Evolutionary conservation across 139 green algal species (phyloP), one percentile per base, ranked within the genome.

Genomic region (Diplosphaera chodatii): DNA sequence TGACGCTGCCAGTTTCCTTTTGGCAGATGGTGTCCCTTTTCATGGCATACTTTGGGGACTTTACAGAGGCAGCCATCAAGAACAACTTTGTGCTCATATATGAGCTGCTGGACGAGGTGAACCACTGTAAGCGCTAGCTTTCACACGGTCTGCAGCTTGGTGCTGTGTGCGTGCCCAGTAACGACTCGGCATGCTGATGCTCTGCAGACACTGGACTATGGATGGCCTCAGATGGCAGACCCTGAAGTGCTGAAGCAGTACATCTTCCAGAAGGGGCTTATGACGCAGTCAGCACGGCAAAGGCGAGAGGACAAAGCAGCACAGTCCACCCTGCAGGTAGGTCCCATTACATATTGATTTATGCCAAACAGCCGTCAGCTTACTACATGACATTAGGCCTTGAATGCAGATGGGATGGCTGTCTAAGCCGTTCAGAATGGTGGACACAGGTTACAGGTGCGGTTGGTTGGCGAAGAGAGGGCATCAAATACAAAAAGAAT

Each of bases 21-120:
- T n/a, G n/a, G 77, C 88, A 93, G 86, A 63, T 95, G 28, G 91
- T 94, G 21, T 81, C 84, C 21, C 72, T 96, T 20, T 91, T 96
- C 73, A 86, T 85, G 64, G 83, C 83, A 4, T 98, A 98, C 82
- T 99, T 97, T 79, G 91, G 89, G 20, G 81, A 92, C 10, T 89
- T 97, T 41, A 90, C 83, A 34, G 93, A 98, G 76, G 82, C 87
- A 20, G 82, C 81, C 56, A 85, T 97, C 30, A 82, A 88, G 56
- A 86, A 86, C 75, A 97, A 98, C 80, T 97, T 97, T 83, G 87
- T 97, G n/a, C 83, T 98, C 15, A 97, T 98, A 67, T 98, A 97
- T 76, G 93, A 98, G 83, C 81, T 98, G 70, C 83, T 98, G 32
- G 93, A 98, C 80, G 88, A 94, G 71, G 82, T 78, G 21, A 82